Evolutionary conservation across 805 yeast genomes (phyloP), one percentile per base, ranked within the genome.

Genomic region (Maudiozyma bulderi): DNA sequence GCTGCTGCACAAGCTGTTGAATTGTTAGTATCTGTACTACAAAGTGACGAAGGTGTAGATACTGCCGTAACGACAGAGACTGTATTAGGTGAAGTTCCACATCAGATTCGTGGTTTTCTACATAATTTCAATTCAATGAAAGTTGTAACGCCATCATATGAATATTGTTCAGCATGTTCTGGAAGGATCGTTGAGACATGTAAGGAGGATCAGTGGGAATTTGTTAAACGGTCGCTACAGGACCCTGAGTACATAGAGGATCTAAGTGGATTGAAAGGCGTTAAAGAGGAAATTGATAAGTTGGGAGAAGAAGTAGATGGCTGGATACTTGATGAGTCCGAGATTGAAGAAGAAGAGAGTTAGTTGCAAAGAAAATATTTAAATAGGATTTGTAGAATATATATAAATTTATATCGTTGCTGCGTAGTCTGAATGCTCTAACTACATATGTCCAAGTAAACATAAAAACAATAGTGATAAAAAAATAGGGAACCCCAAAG

Each of bases 1-100:
- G 97, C 98, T 0, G 78, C 95, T 0, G 80, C 96, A 0, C 69
- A 82, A 37, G 95, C 95, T 0, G 95, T 86, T 0, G 99, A 93
- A 62, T 67, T 93, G 6, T 60, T 88, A 52, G 85, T 86, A 0
- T 78, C 93, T 1, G 52, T 86, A 0, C 57, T 87, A 39, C 97
- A 91, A 62, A 84, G 82, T 55, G 80, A 80, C 0, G 62, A 67
- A 6, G 14, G 5, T 3, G 76, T 76, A 28, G 57, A 60, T 29
- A 75, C 45, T 7, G 11, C 35, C 11, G 50, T 60, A 1, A 53
- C 56, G 6, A 59, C 49, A 2, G 53, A 50, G 13, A 70, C 76
- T 1, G 65, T 76, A 0, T 66, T 91, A 28, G 96, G 97, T 0
- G 77, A 75, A 1, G 66, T 82, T 2, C 95, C 96, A 0, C 99